phyloP scores from a whole-genome alignment of 805 yeast species.

The Candida berthetii region DNA sequence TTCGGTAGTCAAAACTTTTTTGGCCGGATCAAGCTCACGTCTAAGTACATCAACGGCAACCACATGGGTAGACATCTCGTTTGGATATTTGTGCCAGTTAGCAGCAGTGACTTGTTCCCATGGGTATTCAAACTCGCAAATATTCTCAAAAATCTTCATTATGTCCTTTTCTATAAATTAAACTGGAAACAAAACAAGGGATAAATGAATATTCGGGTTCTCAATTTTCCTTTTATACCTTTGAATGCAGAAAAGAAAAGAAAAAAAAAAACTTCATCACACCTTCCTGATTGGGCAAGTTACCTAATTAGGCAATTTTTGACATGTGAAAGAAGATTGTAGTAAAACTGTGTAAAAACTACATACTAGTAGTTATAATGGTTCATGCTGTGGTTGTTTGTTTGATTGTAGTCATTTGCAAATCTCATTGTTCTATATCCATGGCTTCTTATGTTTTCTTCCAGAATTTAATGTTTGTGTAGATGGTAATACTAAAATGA shows the following conservation, averaged over 20 bases:
- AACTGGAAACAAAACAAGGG: neutral
- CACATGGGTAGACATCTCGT: conserved; percentile 86
- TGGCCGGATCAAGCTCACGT: conserved; percentile 54
- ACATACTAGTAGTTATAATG: too few species aligned
- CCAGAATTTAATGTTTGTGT: too few species aligned
- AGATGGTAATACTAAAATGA: too few species aligned
- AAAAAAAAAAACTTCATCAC: neutral
- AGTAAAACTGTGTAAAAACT: too few species aligned
- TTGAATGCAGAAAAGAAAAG: neutral
- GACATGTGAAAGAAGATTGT: neutral
- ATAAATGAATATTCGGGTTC: neutral
- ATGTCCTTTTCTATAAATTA: neutral
- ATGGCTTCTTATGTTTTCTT: too few species aligned
- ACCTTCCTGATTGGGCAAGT: neutral
- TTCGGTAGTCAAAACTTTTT: conserved; percentile 65
- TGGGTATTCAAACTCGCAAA: conserved; percentile 69
- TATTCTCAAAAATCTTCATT: conserved; percentile 77
- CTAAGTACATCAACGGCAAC: conserved; percentile 85
- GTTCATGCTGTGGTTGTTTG: too few species aligned
- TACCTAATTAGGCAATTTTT: neutral
- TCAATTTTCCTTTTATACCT: neutral
- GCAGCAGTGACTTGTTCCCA: conserved; percentile 97
- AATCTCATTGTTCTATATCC: too few species aligned
- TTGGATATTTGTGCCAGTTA: conserved; percentile 97
- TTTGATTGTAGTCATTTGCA: too few species aligned